Evolutionary conservation across 768 basidiomycete species (phyloP), one percentile per base, ranked within the genome.

Genomic region (Termitomyces sp.): DNA sequence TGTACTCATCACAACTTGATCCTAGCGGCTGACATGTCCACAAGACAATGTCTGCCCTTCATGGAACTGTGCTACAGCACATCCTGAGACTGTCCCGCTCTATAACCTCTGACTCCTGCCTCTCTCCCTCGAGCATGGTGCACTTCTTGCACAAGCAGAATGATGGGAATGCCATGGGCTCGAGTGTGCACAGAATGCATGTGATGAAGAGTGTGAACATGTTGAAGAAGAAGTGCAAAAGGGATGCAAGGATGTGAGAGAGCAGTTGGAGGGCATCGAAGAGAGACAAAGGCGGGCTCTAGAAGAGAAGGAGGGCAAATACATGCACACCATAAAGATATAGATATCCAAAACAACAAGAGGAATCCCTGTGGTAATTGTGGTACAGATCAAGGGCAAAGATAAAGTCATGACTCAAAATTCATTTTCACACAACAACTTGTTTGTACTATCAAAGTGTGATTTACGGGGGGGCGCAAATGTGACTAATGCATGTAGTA

Each of bases 301-400:
- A 49, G 91, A 94, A 58, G 91, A 94, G 73, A 93, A 92, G 65
- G 91, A 93, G 56, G 89, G 90, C 57, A 91, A 94, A 69, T 91
- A 92, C 3, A 89, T 90, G 60, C 86, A 80, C 38, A 94, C 66
- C 11, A 86, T 82, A 65, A 93, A 85, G 47, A 96, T 60, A 95
- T 82, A 20, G 87, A 87, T 52, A 91, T 84, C 86, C 97, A 98
- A 73, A 98, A 98, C 48, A 98, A 80, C 3, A 89, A 84, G 70
- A 94, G 97, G 76, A 98, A 98, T 1, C 96, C 96, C 87, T 90
- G 62, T 13, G 43, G 52, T 12, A 25, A 56, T 20, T 56, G n/a
- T n/a, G 58, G 20, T n/a, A 45, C 41, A 41, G 27, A 35, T 16
- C 25, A 25, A 18, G 35, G 47, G 23, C 27, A 41, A 44, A 27